phyloP scores from a whole-genome alignment of 1,284 basidiomycete genomes.

The Moesziomyces globuligerus region DNA sequence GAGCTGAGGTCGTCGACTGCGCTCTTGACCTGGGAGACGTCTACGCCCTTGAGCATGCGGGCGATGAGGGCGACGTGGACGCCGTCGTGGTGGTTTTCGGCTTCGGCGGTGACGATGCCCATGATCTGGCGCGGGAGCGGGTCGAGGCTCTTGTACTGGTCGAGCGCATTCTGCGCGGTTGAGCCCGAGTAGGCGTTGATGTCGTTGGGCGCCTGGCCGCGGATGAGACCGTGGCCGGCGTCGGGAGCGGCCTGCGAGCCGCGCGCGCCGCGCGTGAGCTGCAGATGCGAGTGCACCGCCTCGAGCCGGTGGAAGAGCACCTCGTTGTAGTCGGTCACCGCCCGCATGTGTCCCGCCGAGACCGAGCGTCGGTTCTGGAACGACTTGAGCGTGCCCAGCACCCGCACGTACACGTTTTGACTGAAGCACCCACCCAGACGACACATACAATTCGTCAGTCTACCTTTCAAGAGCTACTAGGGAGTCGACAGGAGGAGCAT shows the following conservation, averaged over 20 bases:
- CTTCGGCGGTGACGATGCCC: conserved; percentile 46
- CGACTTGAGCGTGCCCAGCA: conserved; percentile 87
- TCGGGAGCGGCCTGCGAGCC: conserved; percentile 13
- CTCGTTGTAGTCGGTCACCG: conserved; percentile 80
- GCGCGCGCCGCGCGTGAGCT: conserved; percentile 37
- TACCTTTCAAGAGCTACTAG: background rate
- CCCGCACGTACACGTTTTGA: conserved; percentile 81
- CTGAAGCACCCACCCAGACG: conserved; percentile 71
- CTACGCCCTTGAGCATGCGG: conserved; percentile 40
- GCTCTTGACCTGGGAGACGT: conserved; percentile 43
- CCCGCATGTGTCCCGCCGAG: conserved; percentile 68
- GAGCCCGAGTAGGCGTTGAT: conserved; percentile 46
- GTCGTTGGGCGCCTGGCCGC: conserved; percentile 26
- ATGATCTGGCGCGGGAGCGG: conserved; percentile 48
- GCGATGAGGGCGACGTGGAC: conserved; percentile 50
- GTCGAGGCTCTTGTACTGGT: conserved; percentile 43
- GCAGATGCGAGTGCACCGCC: conserved; percentile 69
- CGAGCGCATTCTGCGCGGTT: conserved; percentile 28
- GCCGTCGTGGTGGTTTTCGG: conserved; percentile 51
- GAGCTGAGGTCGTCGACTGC: conserved; percentile 57
- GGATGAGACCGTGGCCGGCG: conserved; percentile 5
- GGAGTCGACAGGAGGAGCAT: background rate
- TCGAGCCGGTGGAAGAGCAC: conserved; percentile 81
- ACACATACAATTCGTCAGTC: conserved; percentile 8
- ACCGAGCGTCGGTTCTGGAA: conserved; percentile 85